phyloP scores from a whole-genome alignment of 1,284 basidiomycete species.

The Cronartium quercuum region DNA sequence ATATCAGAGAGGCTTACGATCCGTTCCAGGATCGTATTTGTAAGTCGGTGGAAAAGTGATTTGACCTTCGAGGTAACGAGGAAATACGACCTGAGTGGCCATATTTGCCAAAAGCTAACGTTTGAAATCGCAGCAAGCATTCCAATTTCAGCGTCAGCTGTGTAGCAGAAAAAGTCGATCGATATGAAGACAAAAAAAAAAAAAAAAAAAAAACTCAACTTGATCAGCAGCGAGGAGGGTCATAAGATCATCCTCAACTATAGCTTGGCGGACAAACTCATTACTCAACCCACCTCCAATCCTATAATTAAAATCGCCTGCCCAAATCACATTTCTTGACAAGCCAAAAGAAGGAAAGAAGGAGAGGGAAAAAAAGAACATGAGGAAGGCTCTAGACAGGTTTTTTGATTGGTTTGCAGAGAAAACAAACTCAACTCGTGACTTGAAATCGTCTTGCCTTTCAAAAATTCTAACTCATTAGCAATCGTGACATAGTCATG shows the following conservation, averaged over 20 bases:
- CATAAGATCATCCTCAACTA: conserved; percentile 62
- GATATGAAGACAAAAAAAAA: background rate
- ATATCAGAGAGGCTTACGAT: background rate
- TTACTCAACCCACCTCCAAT: conserved; percentile 67
- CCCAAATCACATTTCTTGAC: conserved; percentile 76
- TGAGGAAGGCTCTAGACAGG: background rate
- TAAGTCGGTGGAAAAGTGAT: conserved; percentile 83
- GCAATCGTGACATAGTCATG: conserved; percentile 84
- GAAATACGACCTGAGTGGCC: conserved; percentile 65
- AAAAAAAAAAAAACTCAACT: conserved; percentile 52
- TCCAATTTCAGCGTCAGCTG: conserved; percentile 11
- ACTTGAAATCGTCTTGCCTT: conserved; percentile 76
- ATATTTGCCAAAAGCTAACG: conserved; percentile 65
- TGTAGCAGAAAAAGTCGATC: conserved; percentile 6
- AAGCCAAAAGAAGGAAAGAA: background rate
- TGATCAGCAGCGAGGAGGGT: conserved; percentile 75
- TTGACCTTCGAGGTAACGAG: conserved; percentile 79
- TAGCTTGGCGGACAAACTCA: conserved; percentile 65
- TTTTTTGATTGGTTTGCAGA: background rate
- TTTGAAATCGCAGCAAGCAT: conserved; percentile 31
- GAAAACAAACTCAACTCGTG: conserved; percentile 66
- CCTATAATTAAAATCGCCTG: conserved; percentile 90
- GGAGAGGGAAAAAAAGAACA: background rate
- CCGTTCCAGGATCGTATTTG: conserved; percentile 61
- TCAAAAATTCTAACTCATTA: conserved; percentile 72